Percentiles rank a stretch among this genome's conserved stretches.
These are phyloP conservation scores for Polygonum maritimum DNA, from an alignment of 148 eudicot species.

Conservation along the genomic window DNA sequence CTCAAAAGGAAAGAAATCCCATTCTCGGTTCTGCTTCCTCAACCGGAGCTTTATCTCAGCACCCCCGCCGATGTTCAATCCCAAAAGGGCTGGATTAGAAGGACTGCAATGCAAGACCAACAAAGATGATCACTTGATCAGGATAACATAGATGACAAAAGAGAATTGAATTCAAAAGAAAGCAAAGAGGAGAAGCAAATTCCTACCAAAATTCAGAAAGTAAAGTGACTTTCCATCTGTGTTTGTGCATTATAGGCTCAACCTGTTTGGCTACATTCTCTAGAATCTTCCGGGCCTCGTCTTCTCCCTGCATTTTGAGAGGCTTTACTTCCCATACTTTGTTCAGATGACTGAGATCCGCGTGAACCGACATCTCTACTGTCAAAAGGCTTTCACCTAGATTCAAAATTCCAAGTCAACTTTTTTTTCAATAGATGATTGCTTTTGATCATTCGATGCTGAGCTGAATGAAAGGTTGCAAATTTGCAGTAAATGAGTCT, in stretches of 20 bases:
- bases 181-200: neutral
- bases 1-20: slow-evolving; percentile 62
- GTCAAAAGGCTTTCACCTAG: neutral
- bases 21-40: slow-evolving; percentile 59
- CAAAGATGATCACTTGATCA: neutral
- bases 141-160: neutral
- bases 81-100: slow-evolving; percentile 59
- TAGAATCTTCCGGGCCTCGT: slow-evolving; percentile 59
- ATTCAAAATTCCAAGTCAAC: neutral
- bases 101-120: slow-evolving; percentile 39
- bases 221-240: slow-evolving; percentile 61
- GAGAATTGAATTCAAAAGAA: neutral
- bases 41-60: slow-evolving; percentile 65
- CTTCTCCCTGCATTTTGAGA: slow-evolving; percentile 49
- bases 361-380: slow-evolving; percentile 9
- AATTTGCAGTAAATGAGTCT: slow-evolving; percentile 2
- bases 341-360: slow-evolving; percentile 60
- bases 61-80: slow-evolving; percentile 72
- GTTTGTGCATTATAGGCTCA: slow-evolving; percentile 74
- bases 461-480: neutral
- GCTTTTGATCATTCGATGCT: neutral
- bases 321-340: slow-evolving; percentile 82
- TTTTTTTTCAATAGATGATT: neutral
- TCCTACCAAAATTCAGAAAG: slow-evolving; percentile 83
- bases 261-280: slow-evolving; percentile 65